Percentiles rank a stretch among this genome's conserved stretches.
Evolutionary conservation across 2,329 filamentous ascomycete genomes (phyloP).

Genomic region (Proliferodiscus dingleyae): DNA sequence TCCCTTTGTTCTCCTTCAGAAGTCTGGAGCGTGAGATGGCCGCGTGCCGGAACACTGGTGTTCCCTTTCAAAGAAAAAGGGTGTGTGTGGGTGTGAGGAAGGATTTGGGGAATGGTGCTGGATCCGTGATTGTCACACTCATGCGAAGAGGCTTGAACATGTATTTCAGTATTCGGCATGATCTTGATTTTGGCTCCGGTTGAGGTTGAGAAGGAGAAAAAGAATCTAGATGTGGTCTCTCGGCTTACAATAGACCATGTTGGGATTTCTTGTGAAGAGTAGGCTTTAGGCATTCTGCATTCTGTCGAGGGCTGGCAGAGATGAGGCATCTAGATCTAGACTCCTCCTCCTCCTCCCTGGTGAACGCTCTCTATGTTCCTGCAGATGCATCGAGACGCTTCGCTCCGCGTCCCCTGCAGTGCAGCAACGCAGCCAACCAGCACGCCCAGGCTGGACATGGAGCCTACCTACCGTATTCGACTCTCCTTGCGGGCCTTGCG

Average conservation of each 20-base stretch:
- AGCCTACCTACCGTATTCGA: too few relatives aligned
- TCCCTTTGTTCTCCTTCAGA: not conserved
- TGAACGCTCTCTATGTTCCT: not conserved
- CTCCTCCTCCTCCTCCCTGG: not conserved
- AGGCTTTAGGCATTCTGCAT: too few relatives aligned
- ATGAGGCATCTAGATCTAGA: not conserved
- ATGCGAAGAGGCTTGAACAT: not conserved
- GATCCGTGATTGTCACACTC: not conserved
- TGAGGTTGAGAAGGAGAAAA: too few relatives aligned
- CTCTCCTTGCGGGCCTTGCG: too few relatives aligned
- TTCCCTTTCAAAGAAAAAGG: too few relatives aligned
- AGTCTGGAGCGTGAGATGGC: not conserved
- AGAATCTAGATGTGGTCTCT: too few relatives aligned
- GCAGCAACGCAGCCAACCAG: not conserved
- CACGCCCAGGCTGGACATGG: too few relatives aligned
- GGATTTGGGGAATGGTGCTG: not conserved
- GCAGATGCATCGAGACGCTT: not conserved
- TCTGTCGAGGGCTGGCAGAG: too few relatives aligned
- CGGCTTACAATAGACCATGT: too few relatives aligned
- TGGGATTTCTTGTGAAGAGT: too few relatives aligned
- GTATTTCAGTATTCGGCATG: too few relatives aligned
- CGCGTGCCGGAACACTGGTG: not conserved
- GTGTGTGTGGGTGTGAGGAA: not conserved
- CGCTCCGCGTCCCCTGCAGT: not conserved
- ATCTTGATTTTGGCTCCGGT: too few relatives aligned